Percentiles rank a stretch among this genome's conserved stretches.
Conservation (phyloP, 1,284 basidiomycete species). For the Tylopilus sp. region DNA sequence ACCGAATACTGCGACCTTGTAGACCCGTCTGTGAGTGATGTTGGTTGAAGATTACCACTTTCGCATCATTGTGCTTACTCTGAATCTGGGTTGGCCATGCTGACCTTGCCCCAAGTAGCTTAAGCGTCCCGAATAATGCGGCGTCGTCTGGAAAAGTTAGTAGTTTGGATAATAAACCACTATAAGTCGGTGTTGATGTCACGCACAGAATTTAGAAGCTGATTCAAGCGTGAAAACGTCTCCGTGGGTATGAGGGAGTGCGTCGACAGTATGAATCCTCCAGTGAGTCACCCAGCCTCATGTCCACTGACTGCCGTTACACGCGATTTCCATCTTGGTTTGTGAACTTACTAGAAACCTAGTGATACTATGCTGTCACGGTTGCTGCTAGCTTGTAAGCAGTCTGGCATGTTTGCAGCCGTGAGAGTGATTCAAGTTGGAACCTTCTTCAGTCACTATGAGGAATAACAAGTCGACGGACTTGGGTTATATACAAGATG, state of each 20-base stretch:
- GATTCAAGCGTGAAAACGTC: not conserved
- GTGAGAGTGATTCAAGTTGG: too few relatives aligned
- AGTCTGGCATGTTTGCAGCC: not conserved
- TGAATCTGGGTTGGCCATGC: constrained; percentile 11
- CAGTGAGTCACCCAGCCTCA: constrained; percentile 26
- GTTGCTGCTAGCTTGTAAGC: not conserved
- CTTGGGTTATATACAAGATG: too few relatives aligned
- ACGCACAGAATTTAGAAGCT: constrained; percentile 9
- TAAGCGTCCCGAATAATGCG: not conserved
- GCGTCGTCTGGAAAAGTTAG: constrained; percentile 1
- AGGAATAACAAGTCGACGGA: too few relatives aligned
- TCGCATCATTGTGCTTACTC: constrained; percentile 19
- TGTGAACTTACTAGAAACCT: not conserved
- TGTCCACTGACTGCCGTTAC: constrained; percentile 8
- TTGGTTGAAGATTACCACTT: constrained; percentile 6
- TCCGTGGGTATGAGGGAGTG: not conserved
- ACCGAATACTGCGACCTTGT: constrained; percentile 29
- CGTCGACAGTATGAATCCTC: too few relatives aligned
- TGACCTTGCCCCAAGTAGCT: not conserved
- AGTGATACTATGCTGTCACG: not conserved
- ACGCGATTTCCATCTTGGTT: constrained; percentile 19
- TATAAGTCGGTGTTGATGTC: not conserved
- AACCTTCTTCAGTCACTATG: too few relatives aligned
- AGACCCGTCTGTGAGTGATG: constrained; percentile 20
- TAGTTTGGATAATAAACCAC: not conserved